phyloP scores from a whole-genome alignment of 1,284 basidiomycete species.

The Ganoderma leucocontextum region DNA sequence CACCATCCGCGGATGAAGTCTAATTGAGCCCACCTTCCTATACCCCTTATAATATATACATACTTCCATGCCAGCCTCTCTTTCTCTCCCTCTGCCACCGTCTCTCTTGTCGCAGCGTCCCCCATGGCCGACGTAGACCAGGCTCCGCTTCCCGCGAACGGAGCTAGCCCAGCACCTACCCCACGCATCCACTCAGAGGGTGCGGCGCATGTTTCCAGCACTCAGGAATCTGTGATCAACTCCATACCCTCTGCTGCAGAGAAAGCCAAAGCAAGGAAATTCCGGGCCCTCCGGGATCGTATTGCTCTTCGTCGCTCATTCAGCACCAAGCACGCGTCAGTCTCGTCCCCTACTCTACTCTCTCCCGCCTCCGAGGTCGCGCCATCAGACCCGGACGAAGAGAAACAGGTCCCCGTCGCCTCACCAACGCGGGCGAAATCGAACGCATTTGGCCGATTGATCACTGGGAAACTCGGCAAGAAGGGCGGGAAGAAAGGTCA shows the following conservation, averaged over 20 bases:
- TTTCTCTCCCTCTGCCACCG: constrained; percentile 3
- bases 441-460: constrained; percentile 24
- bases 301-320: constrained; percentile 28
- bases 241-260: neutral
- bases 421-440: constrained; percentile 18
- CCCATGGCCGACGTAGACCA: constrained; percentile 19
- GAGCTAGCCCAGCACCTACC: constrained; percentile 9
- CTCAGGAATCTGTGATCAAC: neutral
- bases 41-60: neutral
- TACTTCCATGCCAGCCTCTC: constrained; percentile 6
- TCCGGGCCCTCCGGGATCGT: constrained; percentile 28
- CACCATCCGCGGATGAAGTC: neutral
- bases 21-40: constrained; percentile 11
- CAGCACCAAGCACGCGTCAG: constrained; percentile 29
- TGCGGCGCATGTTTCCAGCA: neutral
- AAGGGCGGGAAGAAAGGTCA: constrained; percentile 20
- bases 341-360: constrained; percentile 25
- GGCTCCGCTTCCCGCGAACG: neutral
- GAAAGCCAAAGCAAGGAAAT: constrained; percentile 23
- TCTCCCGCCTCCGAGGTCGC: constrained; percentile 4
- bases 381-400: constrained; percentile 6
- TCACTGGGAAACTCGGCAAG: constrained; percentile 21
- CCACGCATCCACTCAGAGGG: constrained; percentile 11
- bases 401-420: neutral
- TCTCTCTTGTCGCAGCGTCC: constrained; percentile 4